These are phyloP conservation scores for Macrophomina tecta DNA, from an alignment of 2,329 filamentous ascomycete genomes.

Conservation along the genomic window DNA sequence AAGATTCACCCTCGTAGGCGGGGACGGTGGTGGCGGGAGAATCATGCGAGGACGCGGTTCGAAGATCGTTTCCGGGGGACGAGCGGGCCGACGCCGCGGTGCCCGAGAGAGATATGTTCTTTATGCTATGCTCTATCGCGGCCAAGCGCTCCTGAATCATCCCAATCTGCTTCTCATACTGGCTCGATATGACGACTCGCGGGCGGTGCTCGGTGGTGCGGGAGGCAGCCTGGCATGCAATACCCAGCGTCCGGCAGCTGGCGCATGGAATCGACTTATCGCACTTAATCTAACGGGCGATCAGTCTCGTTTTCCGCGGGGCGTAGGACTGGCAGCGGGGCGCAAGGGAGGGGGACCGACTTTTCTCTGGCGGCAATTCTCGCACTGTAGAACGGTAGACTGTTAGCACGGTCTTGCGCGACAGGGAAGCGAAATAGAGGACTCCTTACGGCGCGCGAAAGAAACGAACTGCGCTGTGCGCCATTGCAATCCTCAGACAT, in stretches of 20 bases:
- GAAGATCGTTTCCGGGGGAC: slow-evolving; percentile 10
- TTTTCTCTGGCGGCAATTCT: slow-evolving; percentile 21
- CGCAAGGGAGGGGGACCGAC: background rate
- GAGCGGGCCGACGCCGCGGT: background rate
- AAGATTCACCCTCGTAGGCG: slow-evolving; percentile 57
- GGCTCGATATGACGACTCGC: slow-evolving; percentile 17
- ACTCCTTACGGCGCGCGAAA: slow-evolving; percentile 12
- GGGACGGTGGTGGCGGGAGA: slow-evolving; percentile 39
- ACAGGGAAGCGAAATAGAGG: background rate
- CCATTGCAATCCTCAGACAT: slow-evolving; percentile 11
- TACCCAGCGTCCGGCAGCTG: slow-evolving; percentile 17
- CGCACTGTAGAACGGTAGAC: background rate
- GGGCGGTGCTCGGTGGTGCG: slow-evolving; percentile 17
- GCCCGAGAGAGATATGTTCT: slow-evolving; percentile 28
- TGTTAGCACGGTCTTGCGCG: background rate
- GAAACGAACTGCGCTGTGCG: slow-evolving; percentile 15
- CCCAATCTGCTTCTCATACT: slow-evolving; percentile 58
- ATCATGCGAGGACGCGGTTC: slow-evolving; percentile 30
- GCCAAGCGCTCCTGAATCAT: slow-evolving; percentile 57
- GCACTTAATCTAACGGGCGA: slow-evolving; percentile 8
- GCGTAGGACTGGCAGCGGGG: background rate
- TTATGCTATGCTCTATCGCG: slow-evolving; percentile 54
- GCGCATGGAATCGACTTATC: slow-evolving; percentile 18
- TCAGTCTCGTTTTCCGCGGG: background rate
- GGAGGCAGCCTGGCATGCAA: slow-evolving; percentile 19